Conservation (phyloP, 2,329 filamentous ascomycete genomes). For the Ophiocordyceps polyrhachis-furcata region DNA sequence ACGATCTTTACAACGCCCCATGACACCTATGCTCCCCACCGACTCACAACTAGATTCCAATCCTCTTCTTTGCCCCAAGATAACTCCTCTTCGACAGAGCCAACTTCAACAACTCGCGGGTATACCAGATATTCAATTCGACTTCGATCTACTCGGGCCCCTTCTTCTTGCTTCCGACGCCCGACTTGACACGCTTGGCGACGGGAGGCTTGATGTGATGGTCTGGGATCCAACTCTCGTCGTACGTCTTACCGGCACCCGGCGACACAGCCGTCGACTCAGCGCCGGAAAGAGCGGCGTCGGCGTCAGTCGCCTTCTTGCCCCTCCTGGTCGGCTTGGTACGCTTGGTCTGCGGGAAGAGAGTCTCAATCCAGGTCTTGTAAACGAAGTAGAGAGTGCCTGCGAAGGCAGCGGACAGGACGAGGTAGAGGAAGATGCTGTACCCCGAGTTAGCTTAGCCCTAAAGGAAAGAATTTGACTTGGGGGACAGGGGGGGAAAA, state of each 20-base stretch:
- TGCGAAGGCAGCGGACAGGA: conserved; percentile 61
- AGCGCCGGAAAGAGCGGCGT: conserved; percentile 44
- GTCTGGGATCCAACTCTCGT: conserved; percentile 85
- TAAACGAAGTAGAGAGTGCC: conserved; percentile 91
- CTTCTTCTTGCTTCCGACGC: conserved; percentile 26
- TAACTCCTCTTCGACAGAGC: no score
- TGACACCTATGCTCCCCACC: no score
- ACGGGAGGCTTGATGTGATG: conserved; percentile 77
- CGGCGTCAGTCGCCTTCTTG: conserved; percentile 49
- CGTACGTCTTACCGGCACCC: conserved; percentile 55
- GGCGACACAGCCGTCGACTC: conserved; percentile 52
- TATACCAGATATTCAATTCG: no score
- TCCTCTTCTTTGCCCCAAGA: no score
- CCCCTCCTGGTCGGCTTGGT: conserved; percentile 38
- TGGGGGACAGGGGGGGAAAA: no score
- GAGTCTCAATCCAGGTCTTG: conserved; percentile 89
- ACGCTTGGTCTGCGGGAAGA: conserved; percentile 83
- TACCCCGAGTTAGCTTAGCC: neutral
- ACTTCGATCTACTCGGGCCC: conserved; percentile 9
- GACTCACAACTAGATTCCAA: no score
- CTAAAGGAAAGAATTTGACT: no score
- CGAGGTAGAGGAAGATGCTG: conserved; percentile 93
- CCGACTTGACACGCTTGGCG: conserved; percentile 46
- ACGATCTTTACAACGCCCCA: neutral
- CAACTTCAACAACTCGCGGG: no score